Evolutionary conservation across 495 filamentous ascomycete genomes (phyloP), one percentile per base, ranked within the genome.

Genomic region (Penicillium longicatenatum): DNA sequence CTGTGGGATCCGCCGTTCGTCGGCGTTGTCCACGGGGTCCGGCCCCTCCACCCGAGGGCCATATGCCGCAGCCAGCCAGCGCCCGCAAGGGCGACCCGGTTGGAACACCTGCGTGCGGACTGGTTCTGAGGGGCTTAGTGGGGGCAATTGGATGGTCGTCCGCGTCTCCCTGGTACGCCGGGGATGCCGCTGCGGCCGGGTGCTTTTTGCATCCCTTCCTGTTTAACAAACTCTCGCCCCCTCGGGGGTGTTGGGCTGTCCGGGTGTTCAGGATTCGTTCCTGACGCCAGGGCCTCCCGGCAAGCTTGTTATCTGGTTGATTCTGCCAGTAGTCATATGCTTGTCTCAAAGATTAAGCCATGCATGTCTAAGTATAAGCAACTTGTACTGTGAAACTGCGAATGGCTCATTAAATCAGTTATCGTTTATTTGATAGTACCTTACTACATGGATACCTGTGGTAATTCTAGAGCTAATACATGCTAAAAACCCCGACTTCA

Each of bases 401-500:
- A 86, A 86, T 85, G 79, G 81, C 80, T 86, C 78, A 85, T 84
- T 84, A 84, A 84, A 85, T 85, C 78, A 86, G 79, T 85, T 85
- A 85, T 86, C 75, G 79, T 84, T 85, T 85, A 85, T 86, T 85
- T 84, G 79, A 85, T 84, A 84, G 78, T 86, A 83, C 82, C 80
- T 83, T 83, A 82, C 80, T 84, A 86, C 81, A 79, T 86, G 79
- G 81, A 86, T 86, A 86, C 80, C 83, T 77, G 80, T 86, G 78
- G 82, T 86, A 86, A 86, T 86, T 86, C 81, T 86, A 86, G 79
- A 85, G 82, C 81, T 86, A 86, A 85, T 86, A 86, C 78, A 86
- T 86, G 79, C 80, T 81, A 76, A 84, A 84, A 84, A 83, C 75
- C 80, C 75, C 78, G 77, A 85, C 79, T 80, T 76, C 77, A 60